Evolutionary conservation across 768 basidiomycete species (phyloP), one percentile per base, ranked within the genome.

Genomic region (Kondoa malvinella): DNA sequence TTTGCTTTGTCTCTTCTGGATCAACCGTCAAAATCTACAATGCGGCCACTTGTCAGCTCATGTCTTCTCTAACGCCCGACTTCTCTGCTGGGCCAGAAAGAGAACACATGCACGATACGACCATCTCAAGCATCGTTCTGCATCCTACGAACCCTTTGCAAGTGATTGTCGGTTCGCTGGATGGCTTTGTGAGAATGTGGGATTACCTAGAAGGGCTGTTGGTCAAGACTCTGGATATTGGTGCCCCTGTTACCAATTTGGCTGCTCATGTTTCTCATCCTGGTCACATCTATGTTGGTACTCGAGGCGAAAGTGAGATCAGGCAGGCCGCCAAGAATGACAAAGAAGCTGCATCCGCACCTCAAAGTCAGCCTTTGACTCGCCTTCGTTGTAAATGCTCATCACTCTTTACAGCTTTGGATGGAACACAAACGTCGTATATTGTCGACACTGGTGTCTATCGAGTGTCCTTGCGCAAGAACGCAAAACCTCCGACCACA

Each of bases 101-200:
- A 50, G 40, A 32, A 63, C 68, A 29, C 67, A 60, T 65, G 72
- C 77, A 66, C 72, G 71, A 67, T 71, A 32, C 21, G 64, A 75
- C 64, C 78, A 71, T 76, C 75, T 69, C 77, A 76, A 70, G 75
- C 14, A 83, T 97, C 71, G 78, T 85, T 56, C 78, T 97, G 66
- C 87, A 84, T 75, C 91, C 95, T 16, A 82, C 85, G 70, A 97
- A 95, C 77, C 81, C 84, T 29, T 88, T 90, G 71, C 95, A 97
- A 76, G 78, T 99, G 71, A 84, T 96, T 71, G 90, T 90, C 14
- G 86, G 84, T 61, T 88, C 89, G 4, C 73, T 85, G 68, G 87
- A 91, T 72, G 94, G 92, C n/a, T 82, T 81, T 34, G 77, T 97
- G 70, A 83, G 88, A 75, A 78, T 95, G 29, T 99, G 95, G 95